Base-by-base conservation (phyloP, 345 rosid genomes). In the Anacardium occidentale region DNA sequence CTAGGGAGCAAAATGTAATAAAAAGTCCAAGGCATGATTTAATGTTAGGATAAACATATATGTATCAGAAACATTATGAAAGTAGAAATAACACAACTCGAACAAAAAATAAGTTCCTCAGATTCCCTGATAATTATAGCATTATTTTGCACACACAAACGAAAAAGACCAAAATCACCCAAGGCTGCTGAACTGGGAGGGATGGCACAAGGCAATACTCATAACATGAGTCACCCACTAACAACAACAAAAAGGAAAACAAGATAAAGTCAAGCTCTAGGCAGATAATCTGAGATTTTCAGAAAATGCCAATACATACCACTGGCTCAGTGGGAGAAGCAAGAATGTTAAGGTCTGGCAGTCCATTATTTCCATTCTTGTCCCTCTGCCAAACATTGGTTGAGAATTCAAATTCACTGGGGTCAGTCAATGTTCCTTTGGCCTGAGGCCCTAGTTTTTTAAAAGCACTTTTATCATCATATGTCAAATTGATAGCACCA, bases 291-390 rank as follows among this genome's bases (percentile, higher is more conserved):
- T 60, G 45, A 68, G 32, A 58, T 22, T 72, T 72, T 45, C n/a
- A 0, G 26, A 37, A 47, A 55, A 61, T 55, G 65, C 10, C 62
- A 59, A 37, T 52, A 71, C 73, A 70, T 77, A 74, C 80, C 71
- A 54, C 59, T 37, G 80, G 59, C 63, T 63, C 76, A 6, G 67
- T 29, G 1, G 80, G 70, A 77, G 21, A 73, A 78, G 53, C 75
- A 20, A 79, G 83, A 71, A 79, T 62, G 70, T 82, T 82, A 65
- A 82, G 85, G 65, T 82, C 85, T 21, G 85, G 85, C 55, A 82
- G 72, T 66, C 78, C 75, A 32, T 65, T 66, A 47, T 44, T 69
- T 63, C 52, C 75, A 37, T 64, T 79, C 74, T 74, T 82, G 64
- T 79, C 79, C 74, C 61, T 54, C 25, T 61, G 66, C 67, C 62